Percentiles rank a stretch among this genome's conserved stretches.
phyloP scores from a whole-genome alignment of 352 stramenopile genomes.

The Aphanomyces euteiches region DNA sequence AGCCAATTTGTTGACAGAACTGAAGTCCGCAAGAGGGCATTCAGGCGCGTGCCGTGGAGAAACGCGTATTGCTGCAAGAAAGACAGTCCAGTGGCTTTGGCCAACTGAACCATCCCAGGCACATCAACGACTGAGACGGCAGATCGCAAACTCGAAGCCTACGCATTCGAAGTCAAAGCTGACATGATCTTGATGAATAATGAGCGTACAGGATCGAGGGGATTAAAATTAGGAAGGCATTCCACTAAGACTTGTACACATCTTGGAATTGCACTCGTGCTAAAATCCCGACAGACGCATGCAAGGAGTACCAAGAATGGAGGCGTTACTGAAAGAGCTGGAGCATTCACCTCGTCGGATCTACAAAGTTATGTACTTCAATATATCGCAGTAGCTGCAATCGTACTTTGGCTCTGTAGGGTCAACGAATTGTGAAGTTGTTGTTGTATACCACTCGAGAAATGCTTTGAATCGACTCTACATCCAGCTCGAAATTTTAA shows the following conservation, averaged over 20 bases:
- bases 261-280: constrained; percentile 57
- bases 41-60: constrained; percentile 57
- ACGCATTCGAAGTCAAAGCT: constrained; percentile 7
- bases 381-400: neutral
- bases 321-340: constrained; percentile 59
- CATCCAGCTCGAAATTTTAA: neutral
- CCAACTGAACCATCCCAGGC: constrained; percentile 73
- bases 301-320: constrained; percentile 69
- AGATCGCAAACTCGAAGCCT: constrained; percentile 28
- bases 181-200: neutral
- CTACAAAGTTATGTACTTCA: constrained; percentile 16
- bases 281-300: constrained; percentile 63
- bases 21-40: constrained; percentile 41
- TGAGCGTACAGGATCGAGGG: constrained; percentile 13
- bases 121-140: constrained; percentile 42
- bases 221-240: constrained; percentile 44
- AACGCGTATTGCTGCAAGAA: constrained; percentile 62
- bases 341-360: constrained; percentile 41
- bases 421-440: constrained; percentile 64
- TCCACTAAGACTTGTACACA: constrained; percentile 70
- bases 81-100: constrained; percentile 51
- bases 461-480: constrained; percentile 76
- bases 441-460: constrained; percentile 73
- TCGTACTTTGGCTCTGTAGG: constrained; percentile 54
- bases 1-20: constrained; percentile 48